Evolutionary conservation across 2,329 filamentous ascomycete species (phyloP).

Genomic region (Amauroascus niger): DNA sequence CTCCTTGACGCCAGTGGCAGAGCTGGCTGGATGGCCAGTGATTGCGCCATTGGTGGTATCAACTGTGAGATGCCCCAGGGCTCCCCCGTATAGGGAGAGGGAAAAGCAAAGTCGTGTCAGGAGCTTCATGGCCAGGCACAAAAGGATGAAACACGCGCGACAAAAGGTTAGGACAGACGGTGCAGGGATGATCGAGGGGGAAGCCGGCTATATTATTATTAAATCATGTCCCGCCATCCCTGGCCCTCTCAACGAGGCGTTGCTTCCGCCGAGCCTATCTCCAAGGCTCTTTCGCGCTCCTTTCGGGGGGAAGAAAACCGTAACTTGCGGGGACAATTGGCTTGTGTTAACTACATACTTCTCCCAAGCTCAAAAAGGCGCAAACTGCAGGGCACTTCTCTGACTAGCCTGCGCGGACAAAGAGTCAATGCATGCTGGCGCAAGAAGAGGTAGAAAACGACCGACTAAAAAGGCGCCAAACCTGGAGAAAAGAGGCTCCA

Average conservation of each 20-base stretch:
- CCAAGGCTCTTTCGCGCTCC: too few species aligned
- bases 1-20: conserved; percentile 12
- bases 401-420: too few species aligned
- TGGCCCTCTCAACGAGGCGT: background rate
- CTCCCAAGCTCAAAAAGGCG: too few species aligned
- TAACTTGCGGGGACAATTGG: too few species aligned
- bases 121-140: background rate
- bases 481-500: too few species aligned
- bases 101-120: background rate
- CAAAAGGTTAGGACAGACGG: background rate
- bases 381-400: too few species aligned
- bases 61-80: background rate
- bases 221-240: background rate
- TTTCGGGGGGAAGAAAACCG: too few species aligned
- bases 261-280: background rate
- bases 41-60: conserved; percentile 15
- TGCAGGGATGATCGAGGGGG: background rate
- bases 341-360: too few species aligned
- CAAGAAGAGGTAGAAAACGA: too few species aligned
- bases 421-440: too few species aligned
- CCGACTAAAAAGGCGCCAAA: too few species aligned
- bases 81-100: background rate
- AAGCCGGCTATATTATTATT: background rate
- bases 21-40: conserved; percentile 13
- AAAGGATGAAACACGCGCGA: background rate